These are phyloP conservation scores for Pouteria campechiana DNA, from an alignment of 179 eudicot species.

Conservation along the genomic window DNA sequence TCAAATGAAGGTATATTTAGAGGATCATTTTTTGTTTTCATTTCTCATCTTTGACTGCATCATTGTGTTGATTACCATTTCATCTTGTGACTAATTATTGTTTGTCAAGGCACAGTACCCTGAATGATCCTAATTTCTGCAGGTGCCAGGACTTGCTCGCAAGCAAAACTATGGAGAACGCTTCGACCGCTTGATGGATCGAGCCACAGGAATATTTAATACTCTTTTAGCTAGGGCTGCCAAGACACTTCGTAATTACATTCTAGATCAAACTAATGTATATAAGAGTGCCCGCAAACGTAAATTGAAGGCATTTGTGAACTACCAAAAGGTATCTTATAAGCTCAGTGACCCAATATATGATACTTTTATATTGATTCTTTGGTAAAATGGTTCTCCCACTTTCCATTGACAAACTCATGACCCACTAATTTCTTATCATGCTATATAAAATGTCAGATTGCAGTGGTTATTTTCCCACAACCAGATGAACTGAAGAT, in stretches of 20 bases:
- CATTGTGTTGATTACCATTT: background rate
- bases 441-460: no score
- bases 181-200: constrained; percentile 44
- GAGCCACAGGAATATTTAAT: constrained; percentile 49
- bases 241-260: constrained; percentile 38
- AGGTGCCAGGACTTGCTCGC: constrained; percentile 52
- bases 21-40: background rate
- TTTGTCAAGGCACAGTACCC: background rate
- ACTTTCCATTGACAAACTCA: no score
- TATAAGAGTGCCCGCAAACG: constrained; percentile 56
- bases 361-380: no score
- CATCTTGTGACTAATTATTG: background rate
- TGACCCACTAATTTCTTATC: no score
- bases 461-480: constrained; percentile 59
- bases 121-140: background rate
- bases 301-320: constrained; percentile 50
- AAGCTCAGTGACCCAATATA: no score
- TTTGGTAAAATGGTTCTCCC: no score
- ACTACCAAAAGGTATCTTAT: constrained; percentile 33
- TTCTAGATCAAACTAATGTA: constrained; percentile 63
- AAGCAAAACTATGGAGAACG: constrained; percentile 48
- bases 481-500: constrained; percentile 32
- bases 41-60: background rate
- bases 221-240: constrained; percentile 54
- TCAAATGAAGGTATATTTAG: constrained; percentile 87